Base-by-base conservation (phyloP, 2,329 filamentous ascomycete genomes). In the Penicillium sp. region DNA sequence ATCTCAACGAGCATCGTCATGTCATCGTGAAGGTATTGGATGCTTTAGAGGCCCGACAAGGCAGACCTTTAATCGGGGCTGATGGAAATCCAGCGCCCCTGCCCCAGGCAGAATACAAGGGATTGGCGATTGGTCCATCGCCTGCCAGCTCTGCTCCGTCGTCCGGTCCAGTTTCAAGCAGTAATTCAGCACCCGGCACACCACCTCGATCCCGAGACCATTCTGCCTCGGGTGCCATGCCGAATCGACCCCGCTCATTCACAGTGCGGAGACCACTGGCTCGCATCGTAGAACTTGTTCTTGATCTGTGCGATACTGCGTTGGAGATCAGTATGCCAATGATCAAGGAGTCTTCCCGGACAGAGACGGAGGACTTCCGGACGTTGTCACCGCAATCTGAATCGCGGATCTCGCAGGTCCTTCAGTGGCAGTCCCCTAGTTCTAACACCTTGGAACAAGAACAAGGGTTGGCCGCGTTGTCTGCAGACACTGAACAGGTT, bases 341-440 rank as follows among this genome's bases (percentile, higher is more conserved):
- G 6, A 89, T 99, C 74, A 97, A 96, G 67, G 93, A 97, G 61
- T 55, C 61, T 5, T 81, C 84, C 3, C 83, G 86, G 8, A 80
- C 84, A 34, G 76, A 80, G 36, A 74, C 76, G 7, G 87, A 89
- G 45, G 91, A 96, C 59, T 86, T 97, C 59, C 86, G 93, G 43
- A 96, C 93, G 0, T 89, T 97, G 69, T 99, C 94, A 4, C 94
- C 94, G 0, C 90, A 97, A 68, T 99, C 95, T 0, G 94, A 99
- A 70, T 94, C 90, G 40, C 87, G 93, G 30, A 95, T 97, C 63
- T 89, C 90, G 1, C 94, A 99, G 72, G 92, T 99, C 6, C 73
- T 95, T 62, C 91, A 97, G 70, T 99, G 95, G 94, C 91, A 96
- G 67, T 96, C 93, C 5, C 94, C 94, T 0, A 92, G 90, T 65